These are phyloP conservation scores for Lenzites betulinus DNA, from an alignment of 768 basidiomycete genomes.

Conservation along the genomic window DNA sequence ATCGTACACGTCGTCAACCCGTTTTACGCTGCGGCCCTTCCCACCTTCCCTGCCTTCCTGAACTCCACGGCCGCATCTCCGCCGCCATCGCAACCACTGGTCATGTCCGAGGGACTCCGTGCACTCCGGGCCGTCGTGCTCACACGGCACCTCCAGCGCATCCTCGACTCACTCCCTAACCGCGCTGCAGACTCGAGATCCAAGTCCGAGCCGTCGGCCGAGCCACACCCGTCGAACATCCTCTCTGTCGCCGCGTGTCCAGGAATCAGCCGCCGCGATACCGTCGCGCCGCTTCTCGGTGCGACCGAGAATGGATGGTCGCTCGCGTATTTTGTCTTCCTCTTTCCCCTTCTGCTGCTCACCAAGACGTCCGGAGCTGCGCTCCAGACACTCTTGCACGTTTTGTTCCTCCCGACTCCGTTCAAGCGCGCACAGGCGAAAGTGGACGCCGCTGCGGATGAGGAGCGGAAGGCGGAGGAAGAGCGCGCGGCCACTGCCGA, in stretches of 20 bases:
- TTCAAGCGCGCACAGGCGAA: conserved; percentile 50
- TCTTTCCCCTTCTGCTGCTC: conserved; percentile 67
- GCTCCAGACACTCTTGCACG: conserved; percentile 80
- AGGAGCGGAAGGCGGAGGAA: conserved; percentile 18
- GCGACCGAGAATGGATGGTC: conserved; percentile 42
- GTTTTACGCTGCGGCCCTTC: conserved; percentile 81
- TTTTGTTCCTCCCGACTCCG: conserved; percentile 79
- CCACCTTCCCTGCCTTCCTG: conserved; percentile 37
- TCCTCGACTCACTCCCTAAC: conserved; percentile 78
- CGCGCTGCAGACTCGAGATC: conserved; percentile 37
- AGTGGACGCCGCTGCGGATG: conserved; percentile 35
- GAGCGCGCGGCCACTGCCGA: conserved; percentile 2
- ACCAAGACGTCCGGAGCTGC: conserved; percentile 66
- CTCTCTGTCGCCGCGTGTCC: conserved; percentile 74
- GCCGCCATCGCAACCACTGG: conserved; percentile 27
- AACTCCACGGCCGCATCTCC: conserved; percentile 30
- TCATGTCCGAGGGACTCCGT: conserved; percentile 64
- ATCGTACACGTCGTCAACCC: conserved; percentile 86
- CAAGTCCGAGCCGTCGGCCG: conserved; percentile 18
- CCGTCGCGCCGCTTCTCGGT: conserved; percentile 58
- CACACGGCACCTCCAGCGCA: conserved; percentile 79
- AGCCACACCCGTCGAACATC: conserved; percentile 67
- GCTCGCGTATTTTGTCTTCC: conserved; percentile 63
- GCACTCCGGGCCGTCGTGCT: conserved; percentile 64
- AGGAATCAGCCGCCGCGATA: conserved; percentile 74